phyloP scores from a whole-genome alignment of 2,329 filamentous ascomycete species.

The Pseudopyricularia javanii region DNA sequence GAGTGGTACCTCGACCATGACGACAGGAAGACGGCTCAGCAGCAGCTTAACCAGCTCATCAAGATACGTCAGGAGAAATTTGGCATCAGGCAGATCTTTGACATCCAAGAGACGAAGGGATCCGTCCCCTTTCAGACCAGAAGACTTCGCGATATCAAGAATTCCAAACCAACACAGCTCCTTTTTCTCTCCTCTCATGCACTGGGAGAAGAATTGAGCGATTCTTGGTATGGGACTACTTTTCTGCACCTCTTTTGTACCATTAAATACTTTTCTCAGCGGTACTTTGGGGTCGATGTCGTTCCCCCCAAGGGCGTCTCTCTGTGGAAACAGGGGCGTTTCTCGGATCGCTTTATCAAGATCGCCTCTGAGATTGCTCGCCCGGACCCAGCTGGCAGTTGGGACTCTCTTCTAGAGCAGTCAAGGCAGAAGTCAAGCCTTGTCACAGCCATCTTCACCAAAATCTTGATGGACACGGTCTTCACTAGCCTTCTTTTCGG shows the following conservation, averaged over 20 bases:
- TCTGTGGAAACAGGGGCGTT: conserved; percentile 9
- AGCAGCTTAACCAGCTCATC: neutral
- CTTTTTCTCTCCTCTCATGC: conserved; percentile 9
- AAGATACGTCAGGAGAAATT: neutral
- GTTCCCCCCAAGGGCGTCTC: conserved; percentile 3
- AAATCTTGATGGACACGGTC: conserved; percentile 24
- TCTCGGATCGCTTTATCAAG: conserved; percentile 19
- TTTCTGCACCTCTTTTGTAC: conserved; percentile 15
- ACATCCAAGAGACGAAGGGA: neutral
- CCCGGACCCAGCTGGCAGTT: conserved; percentile 20
- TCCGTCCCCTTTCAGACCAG: neutral
- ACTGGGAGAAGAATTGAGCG: conserved; percentile 8
- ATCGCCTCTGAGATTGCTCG: conserved; percentile 19
- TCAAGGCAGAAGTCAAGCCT: conserved; percentile 18
- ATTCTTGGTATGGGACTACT: conserved; percentile 14
- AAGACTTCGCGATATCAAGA: conserved; percentile 4
- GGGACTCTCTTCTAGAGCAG: conserved; percentile 20
- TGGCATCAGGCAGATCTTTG: neutral
- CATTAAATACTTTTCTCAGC: conserved; percentile 10
- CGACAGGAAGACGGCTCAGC: neutral
- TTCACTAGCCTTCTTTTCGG: conserved; percentile 27
- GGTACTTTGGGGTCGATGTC: conserved; percentile 15
- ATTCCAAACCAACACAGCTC: conserved; percentile 10
- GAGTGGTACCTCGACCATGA: neutral
- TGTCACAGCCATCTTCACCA: conserved; percentile 21